A percentile compares a stretch with the other conserved stretches of the same genome.
phyloP scores from a whole-genome alignment of 495 filamentous ascomycete species.

The Penicillium cosmopolitanum region DNA sequence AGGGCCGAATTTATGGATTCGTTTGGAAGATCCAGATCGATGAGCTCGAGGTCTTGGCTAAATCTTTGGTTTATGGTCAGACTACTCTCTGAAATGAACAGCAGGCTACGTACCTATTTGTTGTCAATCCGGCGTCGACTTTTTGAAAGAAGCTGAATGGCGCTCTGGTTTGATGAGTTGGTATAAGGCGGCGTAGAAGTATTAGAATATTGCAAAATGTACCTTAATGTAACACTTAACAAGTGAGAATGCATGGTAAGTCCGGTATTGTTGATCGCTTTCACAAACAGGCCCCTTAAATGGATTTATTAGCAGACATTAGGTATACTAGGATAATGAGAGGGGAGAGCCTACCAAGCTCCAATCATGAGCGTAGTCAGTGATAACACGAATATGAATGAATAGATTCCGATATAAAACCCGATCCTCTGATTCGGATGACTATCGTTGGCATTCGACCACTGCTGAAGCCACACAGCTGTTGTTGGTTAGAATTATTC shows the following conservation, averaged over 20 bases:
- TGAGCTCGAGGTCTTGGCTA: constrained; percentile 16
- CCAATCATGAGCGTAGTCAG: not conserved
- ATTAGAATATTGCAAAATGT: not conserved
- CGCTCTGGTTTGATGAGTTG: not conserved
- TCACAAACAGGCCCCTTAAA: too few relatives aligned
- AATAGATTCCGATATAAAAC: not conserved
- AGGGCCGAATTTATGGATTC: not conserved
- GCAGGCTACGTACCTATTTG: not conserved
- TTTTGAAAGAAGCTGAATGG: not conserved
- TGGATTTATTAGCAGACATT: not conserved
- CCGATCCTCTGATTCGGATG: not conserved
- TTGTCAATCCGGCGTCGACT: not conserved
- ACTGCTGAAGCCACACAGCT: too few relatives aligned
- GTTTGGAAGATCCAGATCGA: constrained; percentile 13
- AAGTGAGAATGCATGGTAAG: too few relatives aligned
- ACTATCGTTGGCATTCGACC: too few relatives aligned
- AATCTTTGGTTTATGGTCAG: not conserved
- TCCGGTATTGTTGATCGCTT: too few relatives aligned
- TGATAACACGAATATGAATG: not conserved
- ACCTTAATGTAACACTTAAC: not conserved
- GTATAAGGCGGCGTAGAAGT: not conserved
- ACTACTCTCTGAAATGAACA: not conserved
- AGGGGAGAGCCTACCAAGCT: not conserved
- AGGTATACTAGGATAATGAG: not conserved
- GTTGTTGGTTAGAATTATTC: too few relatives aligned